Base-by-base conservation (phyloP, 768 basidiomycete genomes). In the Erythrobasidium yunnanense region DNA sequence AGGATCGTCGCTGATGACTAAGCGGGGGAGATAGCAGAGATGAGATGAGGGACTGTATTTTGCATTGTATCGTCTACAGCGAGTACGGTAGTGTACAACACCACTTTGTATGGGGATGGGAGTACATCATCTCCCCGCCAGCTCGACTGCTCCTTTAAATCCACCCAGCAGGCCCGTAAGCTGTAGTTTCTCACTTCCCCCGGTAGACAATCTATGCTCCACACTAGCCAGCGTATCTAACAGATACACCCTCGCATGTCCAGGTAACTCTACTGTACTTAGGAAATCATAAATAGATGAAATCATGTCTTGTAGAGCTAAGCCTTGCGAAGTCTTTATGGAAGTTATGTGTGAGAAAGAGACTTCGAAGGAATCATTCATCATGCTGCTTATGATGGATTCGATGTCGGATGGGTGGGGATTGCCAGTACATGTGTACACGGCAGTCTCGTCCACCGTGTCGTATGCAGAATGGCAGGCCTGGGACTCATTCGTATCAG, bases 381-480 rank as follows among this genome's bases (percentile, higher is more conserved):
- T 83, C 95, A 99, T 97, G 7, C 87, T 88, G 69, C 88, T 85
- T 32, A 97, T 88, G 42, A 99, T 87, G 11, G 83, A 82, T 74
- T 92, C 90, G 50, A 99, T 90, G 77, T 99, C 95, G 27, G 83
- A 81, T 0, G 95, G 95, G 75, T 96, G 91, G 20, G 95, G 95
- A 71, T 85, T 92, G 42, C 95, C 95, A 0, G 95, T 97, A 75
- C 93, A 97, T 70, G 87, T 89, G 76, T 97, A 99, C 23, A 99
- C 84, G 69, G 95, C 90, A 0, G 84, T 83, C 77, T 96, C 92
- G 63, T 88, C 87, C 32, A 85, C 84, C 8, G 82, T 75, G 46
- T 92, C 89, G 68, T 96, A 99, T 2, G 93, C 95, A 17, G 95
- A 92, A 75, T 97, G 90, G 73, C 95, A 99, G 0, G 95, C 95